phyloP scores from a whole-genome alignment of 1,284 basidiomycete species.

The Porphyrellus sp. region DNA sequence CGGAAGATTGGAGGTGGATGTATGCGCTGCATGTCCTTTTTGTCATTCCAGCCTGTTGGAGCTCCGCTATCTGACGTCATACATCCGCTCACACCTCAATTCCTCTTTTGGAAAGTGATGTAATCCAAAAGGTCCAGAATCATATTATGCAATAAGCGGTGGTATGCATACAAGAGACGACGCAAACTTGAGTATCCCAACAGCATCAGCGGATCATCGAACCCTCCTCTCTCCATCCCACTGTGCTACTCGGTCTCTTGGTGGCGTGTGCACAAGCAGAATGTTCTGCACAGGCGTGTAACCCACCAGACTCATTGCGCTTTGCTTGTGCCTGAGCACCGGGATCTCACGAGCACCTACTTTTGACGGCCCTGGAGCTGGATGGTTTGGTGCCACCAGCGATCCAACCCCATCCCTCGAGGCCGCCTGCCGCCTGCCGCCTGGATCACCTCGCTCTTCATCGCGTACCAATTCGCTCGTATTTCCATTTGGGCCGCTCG shows the following conservation, averaged over 20 bases:
- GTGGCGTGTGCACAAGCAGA: constrained; percentile 61
- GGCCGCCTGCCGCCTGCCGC: constrained; percentile 32
- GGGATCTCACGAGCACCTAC: constrained; percentile 42
- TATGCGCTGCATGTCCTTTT: constrained; percentile 31
- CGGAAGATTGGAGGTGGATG: constrained; percentile 6
- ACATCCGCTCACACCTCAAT: constrained; percentile 3
- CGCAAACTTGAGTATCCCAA: background rate
- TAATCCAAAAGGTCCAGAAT: background rate
- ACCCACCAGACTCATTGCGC: constrained; percentile 58
- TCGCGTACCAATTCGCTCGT: constrained; percentile 20
- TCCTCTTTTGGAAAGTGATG: constrained; percentile 10
- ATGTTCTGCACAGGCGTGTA: constrained; percentile 72
- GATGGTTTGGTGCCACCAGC: constrained; percentile 38
- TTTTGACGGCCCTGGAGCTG: constrained; percentile 46
- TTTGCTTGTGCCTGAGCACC: constrained; percentile 48
- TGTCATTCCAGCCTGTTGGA: constrained; percentile 32
- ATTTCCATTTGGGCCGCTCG: constrained; percentile 47
- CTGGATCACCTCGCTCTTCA: constrained; percentile 30
- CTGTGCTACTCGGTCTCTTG: constrained; percentile 42
- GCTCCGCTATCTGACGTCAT: constrained; percentile 37
- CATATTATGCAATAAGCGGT: constrained; percentile 2
- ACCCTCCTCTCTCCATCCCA: constrained; percentile 15
- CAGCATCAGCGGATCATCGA: background rate
- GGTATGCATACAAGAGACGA: background rate
- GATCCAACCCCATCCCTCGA: constrained; percentile 36